Evolutionary conservation across 2,329 filamentous ascomycete species (phyloP).

Genomic region (Trichoderma simmonsii): DNA sequence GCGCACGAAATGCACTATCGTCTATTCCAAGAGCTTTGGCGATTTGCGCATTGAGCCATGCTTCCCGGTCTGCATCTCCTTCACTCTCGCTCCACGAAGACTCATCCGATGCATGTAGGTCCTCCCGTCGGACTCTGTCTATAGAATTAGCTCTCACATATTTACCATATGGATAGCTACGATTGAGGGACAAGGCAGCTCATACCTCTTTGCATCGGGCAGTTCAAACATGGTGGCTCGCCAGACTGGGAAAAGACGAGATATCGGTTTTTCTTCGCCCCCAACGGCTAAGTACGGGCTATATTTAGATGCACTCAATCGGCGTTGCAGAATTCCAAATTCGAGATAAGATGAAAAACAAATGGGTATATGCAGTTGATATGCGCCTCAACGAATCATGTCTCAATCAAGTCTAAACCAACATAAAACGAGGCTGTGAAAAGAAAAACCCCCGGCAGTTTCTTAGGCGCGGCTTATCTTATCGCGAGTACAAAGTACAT

Average conservation of each 20-base stretch:
- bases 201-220: constrained; percentile 51
- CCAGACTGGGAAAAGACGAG: not conserved
- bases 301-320: not conserved
- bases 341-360: not conserved
- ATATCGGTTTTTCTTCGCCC: not conserved
- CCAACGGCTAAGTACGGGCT: not conserved
- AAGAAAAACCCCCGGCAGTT: not conserved
- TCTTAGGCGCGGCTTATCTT: not conserved
- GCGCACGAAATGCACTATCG: constrained; percentile 22
- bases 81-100: constrained; percentile 27
- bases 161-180: not conserved
- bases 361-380: not conserved
- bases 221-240: constrained; percentile 47
- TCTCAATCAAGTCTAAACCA: not conserved
- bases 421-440: not conserved
- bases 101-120: constrained; percentile 43
- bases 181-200: not conserved
- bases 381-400: not conserved
- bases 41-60: constrained; percentile 47
- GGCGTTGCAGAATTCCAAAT: not conserved
- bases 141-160: not conserved
- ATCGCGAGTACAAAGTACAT: not conserved
- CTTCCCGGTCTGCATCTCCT: constrained; percentile 38
- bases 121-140: constrained; percentile 52
- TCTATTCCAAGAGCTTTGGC: constrained; percentile 44